Conservation (phyloP, 805 yeast species). For the Starmera pachycereana region DNA sequence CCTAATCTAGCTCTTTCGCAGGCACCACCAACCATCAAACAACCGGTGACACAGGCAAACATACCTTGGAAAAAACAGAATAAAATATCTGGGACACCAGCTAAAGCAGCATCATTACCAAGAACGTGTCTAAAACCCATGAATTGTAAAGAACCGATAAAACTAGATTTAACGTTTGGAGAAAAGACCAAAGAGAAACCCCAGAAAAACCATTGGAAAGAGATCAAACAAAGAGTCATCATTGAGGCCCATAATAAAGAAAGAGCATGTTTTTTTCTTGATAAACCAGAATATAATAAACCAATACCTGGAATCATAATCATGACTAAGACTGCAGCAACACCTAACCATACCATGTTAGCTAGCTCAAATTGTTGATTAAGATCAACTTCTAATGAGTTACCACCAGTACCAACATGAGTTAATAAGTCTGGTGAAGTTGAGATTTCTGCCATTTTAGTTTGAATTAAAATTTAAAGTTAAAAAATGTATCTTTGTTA, state of each 20-base stretch:
- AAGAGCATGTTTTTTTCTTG: slow-evolving; percentile 93
- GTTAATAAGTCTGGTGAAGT: slow-evolving; percentile 33
- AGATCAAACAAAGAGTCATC: slow-evolving; percentile 73
- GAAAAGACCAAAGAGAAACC: slow-evolving; percentile 88
- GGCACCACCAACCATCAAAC: slow-evolving; percentile 95
- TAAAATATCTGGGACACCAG: slow-evolving; percentile 78
- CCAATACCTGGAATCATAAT: slow-evolving; percentile 97
- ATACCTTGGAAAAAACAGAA: slow-evolving; percentile 91
- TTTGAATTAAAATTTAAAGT: too few species aligned
- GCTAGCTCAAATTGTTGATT: slow-evolving; percentile 61
- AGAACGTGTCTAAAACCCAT: slow-evolving; percentile 74
- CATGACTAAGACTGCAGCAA: slow-evolving; percentile 77
- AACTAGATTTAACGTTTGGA: slow-evolving; percentile 46
- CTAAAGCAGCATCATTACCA: slow-evolving; percentile 64
- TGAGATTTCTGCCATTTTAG: slow-evolving; percentile 15
- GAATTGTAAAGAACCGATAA: slow-evolving; percentile 74
- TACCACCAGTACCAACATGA: slow-evolving; percentile 68
- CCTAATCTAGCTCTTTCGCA: slow-evolving; percentile 94
- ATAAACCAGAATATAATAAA: slow-evolving; percentile 81
- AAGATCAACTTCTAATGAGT: slow-evolving; percentile 62
- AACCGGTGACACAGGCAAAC: slow-evolving; percentile 92
- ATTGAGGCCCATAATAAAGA: slow-evolving; percentile 90
- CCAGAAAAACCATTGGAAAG: slow-evolving; percentile 98
- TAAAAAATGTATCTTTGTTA: too few species aligned
- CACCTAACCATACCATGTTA: slow-evolving; percentile 80